Base-by-base conservation (phyloP, 768 basidiomycete genomes). In the Kwoniella heveanensis region DNA sequence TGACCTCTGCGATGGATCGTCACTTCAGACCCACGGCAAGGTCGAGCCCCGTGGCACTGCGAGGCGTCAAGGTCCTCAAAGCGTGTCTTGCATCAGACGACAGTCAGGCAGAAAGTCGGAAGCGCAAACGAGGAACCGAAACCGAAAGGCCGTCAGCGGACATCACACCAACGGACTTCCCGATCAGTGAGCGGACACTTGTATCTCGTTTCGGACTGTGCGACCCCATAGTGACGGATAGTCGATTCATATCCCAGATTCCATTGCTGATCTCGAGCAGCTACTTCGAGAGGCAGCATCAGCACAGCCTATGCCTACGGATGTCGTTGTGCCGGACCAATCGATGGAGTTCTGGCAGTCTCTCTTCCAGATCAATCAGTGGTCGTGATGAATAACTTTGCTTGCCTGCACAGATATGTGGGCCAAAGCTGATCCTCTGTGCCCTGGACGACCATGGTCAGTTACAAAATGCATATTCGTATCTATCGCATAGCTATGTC, bases 11-110 rank as follows among this genome's bases (percentile, higher is more conserved):
- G n/a, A n/a, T n/a, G n/a, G n/a, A n/a, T n/a, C n/a, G n/a, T n/a
- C 13, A 32, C 32, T 32, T 9, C 21, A 65, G 63, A 36, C 63
- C 63, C 15, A 65, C 57, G 1, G 57, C 63, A 7, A 37, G 52
- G 8, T 47, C 49, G n/a, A 65, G 63, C 26, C 63, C 63, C 2
- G 63, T 65, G 21, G 63, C 63, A 21, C 22, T 24, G 27, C 65
- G 60, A 21, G 71, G 65, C 2, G 66, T 72, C 37, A 62, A 63
- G 44, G 66, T 69, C 24, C 47, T 72, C 13, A 64, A 69, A 47
- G 59, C 68, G 17, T 29, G 69, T 48, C 53, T 63, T 24, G 29
- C 22, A 7, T 53, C 56, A 54, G 36, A 66, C 53, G 29, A 64
- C 52, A 29, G 32, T 56, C 44, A 61, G 50, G 36, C 60, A 17